Base-by-base conservation (phyloP, 2,329 filamentous ascomycete species). In the Botrytis hyacinthi region DNA sequence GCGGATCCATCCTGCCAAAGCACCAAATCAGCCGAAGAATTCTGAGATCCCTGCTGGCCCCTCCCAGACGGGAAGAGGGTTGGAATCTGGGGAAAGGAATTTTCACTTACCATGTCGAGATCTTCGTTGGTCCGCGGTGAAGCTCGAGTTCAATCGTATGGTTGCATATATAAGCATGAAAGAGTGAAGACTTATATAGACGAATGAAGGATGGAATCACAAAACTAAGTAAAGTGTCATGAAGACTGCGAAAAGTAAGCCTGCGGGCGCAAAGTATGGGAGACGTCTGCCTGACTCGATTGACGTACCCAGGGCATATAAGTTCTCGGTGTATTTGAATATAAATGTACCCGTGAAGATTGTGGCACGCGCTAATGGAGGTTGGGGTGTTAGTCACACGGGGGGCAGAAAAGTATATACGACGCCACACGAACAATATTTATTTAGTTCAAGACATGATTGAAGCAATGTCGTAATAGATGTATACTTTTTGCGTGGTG, bases 1-100 rank as follows among this genome's bases (percentile, higher is more conserved):
- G 85, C 83, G 73, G 84, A 84, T 77, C 82, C 86, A 86, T 88
- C 68, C 70, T 71, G 57, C 46, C 29, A 37, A n/a, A 44, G 46
- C 12, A 51, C 51, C 46, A 57, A 26, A 65, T 70, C 70, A 70
- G 66, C 46, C 29, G 62, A 68, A 40, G 67, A 32, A 40, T 26
- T 42, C 40, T 12, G 37, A 48, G 48, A 46, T 59, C 61, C 40
- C 61, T 54, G 40, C 48, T 32, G n/a, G 42, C 59, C 16, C 60
- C 70, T 37, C 66, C 37, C 60, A 46, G 60, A 71, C 69, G n/a
- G 42, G 46, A n/a, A 54, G n/a, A n/a, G n/a, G 4, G 54, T 16
- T 59, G 29, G 57, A 48, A 67, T 46, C 59, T 59, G 54, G 70
- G 60, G 46, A 66, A 59, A 14, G 18, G 35, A 26, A 12, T 18